Base-by-base conservation (phyloP, 176 grass and related monocot species). In the Chrysopogon serrulatus region DNA sequence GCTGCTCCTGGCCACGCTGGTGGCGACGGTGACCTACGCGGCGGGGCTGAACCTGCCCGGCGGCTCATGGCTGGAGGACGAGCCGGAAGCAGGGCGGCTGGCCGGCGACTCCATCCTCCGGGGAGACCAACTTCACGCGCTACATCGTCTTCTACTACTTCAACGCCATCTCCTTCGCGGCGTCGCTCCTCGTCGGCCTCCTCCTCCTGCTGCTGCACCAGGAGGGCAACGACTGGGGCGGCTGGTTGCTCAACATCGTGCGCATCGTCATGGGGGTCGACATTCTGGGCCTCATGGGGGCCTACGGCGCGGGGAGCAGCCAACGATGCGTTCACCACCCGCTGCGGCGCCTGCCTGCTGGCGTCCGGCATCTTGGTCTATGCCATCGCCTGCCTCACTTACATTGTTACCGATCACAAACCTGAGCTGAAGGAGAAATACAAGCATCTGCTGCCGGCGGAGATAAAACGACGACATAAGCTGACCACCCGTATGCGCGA, bases 51-150 rank as follows among this genome's bases (percentile, higher is more conserved):
- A 39, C 39, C 49, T 10, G 4, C 86, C 79, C 0, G 79, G 86
- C 1, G 86, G 79, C 2, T 45, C 77, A 2, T 88, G 86, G 86
- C 86, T n/a, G 18, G 65, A 56, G 49, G 80, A 88, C 17, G 8
- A 33, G 9, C 10, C 27, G 24, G 34, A 0, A n/a, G 36, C 1
- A 4, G 16, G 26, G 6, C 61, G 62, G 8, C 0, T 28, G 1
- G 45, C 71, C 1, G 86, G 86, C 0, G 66, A 40, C 19, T 28
- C 77, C 8, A 64, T 87, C 37, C 63, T 68, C 23, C 68, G 31
- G 31, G 6, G 11, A 62, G 0, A 32, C 39, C 54, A 26, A 41
- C 57, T 51, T 2, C 41, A 3, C 0, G 21, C 62, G 75, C 14
- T 79, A 86, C 76, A 18, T 51, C 48, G 48, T 51, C 48, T 51